These are phyloP conservation scores for Pisolithus tinctorius DNA, from an alignment of 768 basidiomycete species.

Conservation along the genomic window DNA sequence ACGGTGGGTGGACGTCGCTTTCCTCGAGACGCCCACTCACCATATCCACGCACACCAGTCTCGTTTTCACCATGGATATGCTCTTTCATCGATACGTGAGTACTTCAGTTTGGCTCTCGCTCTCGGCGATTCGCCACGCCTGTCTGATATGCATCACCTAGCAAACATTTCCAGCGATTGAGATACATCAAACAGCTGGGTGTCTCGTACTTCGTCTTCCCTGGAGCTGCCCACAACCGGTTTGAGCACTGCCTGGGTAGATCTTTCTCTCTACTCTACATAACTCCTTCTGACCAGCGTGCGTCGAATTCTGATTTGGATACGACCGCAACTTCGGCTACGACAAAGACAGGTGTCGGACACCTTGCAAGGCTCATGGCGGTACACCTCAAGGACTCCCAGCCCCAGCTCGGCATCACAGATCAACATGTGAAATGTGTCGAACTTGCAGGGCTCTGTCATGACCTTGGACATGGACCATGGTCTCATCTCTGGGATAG, in stretches of 20 bases:
- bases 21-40: background rate
- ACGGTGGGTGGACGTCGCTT: constrained; percentile 22
- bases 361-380: constrained; percentile 64
- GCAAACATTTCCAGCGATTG: constrained; percentile 72
- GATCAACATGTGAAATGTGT: constrained; percentile 71
- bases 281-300: background rate
- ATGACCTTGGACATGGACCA: constrained; percentile 82
- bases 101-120: background rate
- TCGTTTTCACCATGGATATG: constrained; percentile 33
- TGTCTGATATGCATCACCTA: constrained; percentile 17
- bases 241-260: constrained; percentile 82
- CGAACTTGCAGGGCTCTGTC: constrained; percentile 74
- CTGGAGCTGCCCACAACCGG: constrained; percentile 71
- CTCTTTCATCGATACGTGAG: constrained; percentile 63
- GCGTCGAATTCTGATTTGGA: too few relatives aligned
- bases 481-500: constrained; percentile 84
- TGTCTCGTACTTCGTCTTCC: constrained; percentile 68
- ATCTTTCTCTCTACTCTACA: constrained; percentile 7
- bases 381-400: constrained; percentile 46
- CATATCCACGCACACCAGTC: constrained; percentile 4
- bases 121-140: background rate
- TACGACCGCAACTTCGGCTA: too few relatives aligned
- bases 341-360: constrained; percentile 51
- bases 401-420: constrained; percentile 59
- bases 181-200: constrained; percentile 78